Evolutionary conservation across 257 asterid species (phyloP).

Genomic region (Linderniella brevidens): DNA sequence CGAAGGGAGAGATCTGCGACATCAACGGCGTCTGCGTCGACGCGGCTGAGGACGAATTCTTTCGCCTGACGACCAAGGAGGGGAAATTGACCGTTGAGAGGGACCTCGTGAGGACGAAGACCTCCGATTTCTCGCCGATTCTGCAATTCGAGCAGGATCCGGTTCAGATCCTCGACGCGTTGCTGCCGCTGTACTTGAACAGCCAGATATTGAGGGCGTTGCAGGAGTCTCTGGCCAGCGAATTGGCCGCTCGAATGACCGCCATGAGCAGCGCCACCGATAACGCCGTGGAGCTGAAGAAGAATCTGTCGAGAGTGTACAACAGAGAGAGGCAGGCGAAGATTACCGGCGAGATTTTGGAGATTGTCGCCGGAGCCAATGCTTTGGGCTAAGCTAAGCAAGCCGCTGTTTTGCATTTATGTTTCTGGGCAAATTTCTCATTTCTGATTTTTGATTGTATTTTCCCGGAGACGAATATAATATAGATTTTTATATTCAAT

Average conservation of each 20-base stretch:
- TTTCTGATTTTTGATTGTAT: too few relatives aligned
- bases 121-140: constrained; percentile 4
- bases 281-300: constrained; percentile 5
- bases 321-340: constrained; percentile 2
- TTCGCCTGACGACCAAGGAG: constrained; percentile 2
- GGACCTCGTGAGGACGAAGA: constrained; percentile 1
- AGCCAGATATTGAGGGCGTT: constrained; percentile 3
- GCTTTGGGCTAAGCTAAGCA: background rate
- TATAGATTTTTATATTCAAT: too few relatives aligned
- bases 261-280: constrained; percentile 4
- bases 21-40: constrained; percentile 5
- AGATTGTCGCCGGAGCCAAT: constrained; percentile 6
- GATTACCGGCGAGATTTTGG: constrained; percentile 4
- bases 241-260: constrained; percentile 4
- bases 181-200: constrained; percentile 5
- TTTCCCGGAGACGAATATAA: too few relatives aligned
- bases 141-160: constrained; percentile 6
- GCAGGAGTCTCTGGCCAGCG: constrained; percentile 6
- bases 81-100: constrained; percentile 5
- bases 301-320: background rate
- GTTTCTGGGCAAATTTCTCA: too few relatives aligned
- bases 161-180: constrained; percentile 4
- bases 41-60: constrained; percentile 6
- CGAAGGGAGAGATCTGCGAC: constrained; percentile 6
- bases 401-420: background rate